These are phyloP conservation scores for Boletus rubescentipes DNA, from an alignment of 768 basidiomycete genomes.

Conservation along the genomic window DNA sequence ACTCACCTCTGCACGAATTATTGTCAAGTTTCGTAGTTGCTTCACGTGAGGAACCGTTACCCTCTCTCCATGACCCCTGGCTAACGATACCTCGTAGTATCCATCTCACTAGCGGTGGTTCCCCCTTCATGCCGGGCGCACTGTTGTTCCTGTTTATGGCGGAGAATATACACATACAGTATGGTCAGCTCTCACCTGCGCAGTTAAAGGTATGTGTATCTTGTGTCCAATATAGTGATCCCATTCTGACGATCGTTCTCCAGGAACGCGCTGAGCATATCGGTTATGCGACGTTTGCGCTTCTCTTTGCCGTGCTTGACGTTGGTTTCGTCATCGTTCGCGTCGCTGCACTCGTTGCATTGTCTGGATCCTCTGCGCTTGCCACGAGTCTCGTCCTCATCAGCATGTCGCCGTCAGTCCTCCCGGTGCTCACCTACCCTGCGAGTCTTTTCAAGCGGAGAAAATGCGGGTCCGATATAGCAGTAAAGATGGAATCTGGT, in stretches of 20 bases:
- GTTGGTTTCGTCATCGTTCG: slow-evolving; percentile 22
- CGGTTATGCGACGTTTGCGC: slow-evolving; percentile 16
- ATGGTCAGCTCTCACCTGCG: slow-evolving; percentile 22
- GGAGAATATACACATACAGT: slow-evolving; percentile 18
- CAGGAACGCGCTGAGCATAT: slow-evolving; percentile 15
- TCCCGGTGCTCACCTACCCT: slow-evolving; percentile 1
- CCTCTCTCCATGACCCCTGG: background rate
- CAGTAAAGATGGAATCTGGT: slow-evolving; percentile 2
- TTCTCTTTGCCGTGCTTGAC: slow-evolving; percentile 19
- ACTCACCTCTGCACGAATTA: background rate
- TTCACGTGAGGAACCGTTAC: slow-evolving; percentile 8
- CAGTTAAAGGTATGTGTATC: slow-evolving; percentile 24
- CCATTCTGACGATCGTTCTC: background rate
- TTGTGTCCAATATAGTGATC: background rate
- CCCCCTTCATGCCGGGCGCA: slow-evolving; percentile 10
- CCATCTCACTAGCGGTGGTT: slow-evolving; percentile 6
- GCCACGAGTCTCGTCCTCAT: slow-evolving; percentile 11
- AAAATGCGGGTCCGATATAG: background rate
- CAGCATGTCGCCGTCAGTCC: slow-evolving; percentile 6
- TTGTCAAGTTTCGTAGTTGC: slow-evolving; percentile 12
- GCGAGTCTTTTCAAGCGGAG: background rate
- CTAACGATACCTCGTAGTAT: slow-evolving; percentile 18
- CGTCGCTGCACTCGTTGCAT: slow-evolving; percentile 8
- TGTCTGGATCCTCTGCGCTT: slow-evolving; percentile 14
- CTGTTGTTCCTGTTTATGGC: slow-evolving; percentile 20